Base-by-base conservation (phyloP, 805 yeast species). In the Kodamaea laetipori region DNA sequence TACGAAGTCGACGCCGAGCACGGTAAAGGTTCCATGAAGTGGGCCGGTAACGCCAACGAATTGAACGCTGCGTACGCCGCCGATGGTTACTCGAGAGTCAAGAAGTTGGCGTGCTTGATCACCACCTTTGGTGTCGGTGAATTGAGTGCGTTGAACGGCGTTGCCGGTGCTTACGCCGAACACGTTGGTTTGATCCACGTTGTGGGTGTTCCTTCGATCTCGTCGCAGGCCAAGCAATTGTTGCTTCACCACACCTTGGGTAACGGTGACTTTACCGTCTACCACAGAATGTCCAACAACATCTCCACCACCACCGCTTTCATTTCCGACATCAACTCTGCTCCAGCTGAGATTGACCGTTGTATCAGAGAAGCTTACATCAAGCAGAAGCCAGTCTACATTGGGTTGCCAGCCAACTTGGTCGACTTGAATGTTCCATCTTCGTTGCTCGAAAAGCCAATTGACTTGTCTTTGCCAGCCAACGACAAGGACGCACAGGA, bases 171-270 rank as follows among this genome's bases (percentile, higher is more conserved):
- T 17, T 64, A 60, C 53, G 67, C 69, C 17, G 69, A 64, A 42
- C 67, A 64, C 56, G 66, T 64, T 15, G 69, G 66, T 19, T 31
- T 64, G 54, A 44, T 64, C 49, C 67, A 64, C 54, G 56, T 64
- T 15, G 69, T 61, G 12, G 66, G 67, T 40, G 58, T 63, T n/a
- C 69, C 69, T 10, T 58, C 67, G 28, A 55, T 60, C 43, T 48
- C 61, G 6, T 53, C 67, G 4, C 66, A 63, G 49, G 54, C 65
- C 45, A 64, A 67, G 53, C 71, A 65, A 43, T 63, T 67, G 56
- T 58, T 67, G 56, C 56, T 64, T 49, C 72, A 67, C 59, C 73
- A 67, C 54, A 68, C 73, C 25, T 61, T 68, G 57, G 73, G 73
- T 36, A 67, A 68, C 54, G 73, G 73, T 17, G 73, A 67, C 57